A percentile compares a stretch with the other conserved stretches of the same genome.
phyloP scores from a whole-genome alignment of 2,329 filamentous ascomycete species.

The Ophiostoma himal-ulmi region DNA sequence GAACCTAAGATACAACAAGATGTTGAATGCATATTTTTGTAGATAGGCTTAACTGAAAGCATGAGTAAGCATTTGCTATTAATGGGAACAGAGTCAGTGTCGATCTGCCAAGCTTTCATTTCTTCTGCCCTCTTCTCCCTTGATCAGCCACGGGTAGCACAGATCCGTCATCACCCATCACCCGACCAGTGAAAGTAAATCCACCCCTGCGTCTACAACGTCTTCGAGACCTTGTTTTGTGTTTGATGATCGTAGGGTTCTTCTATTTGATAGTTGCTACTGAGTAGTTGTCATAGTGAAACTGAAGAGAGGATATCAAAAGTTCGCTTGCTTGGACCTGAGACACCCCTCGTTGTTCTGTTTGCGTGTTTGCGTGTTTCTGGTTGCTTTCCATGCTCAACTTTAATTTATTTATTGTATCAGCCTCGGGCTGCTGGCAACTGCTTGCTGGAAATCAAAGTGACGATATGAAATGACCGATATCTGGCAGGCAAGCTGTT shows the following conservation, averaged over 20 bases:
- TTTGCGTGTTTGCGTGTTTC: constrained; percentile 13
- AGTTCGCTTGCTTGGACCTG: not conserved
- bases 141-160: not conserved
- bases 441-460: no score
- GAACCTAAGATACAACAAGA: no score
- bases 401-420: not conserved
- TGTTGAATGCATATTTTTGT: not conserved
- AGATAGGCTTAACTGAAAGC: not conserved
- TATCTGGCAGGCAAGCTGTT: no score
- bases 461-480: not conserved
- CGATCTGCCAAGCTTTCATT: constrained; percentile 10
- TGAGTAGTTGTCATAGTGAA: not conserved
- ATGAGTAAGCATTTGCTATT: not conserved
- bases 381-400: not conserved
- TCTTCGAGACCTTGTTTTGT: not conserved
- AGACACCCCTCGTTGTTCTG: constrained; percentile 8
- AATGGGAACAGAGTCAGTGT: not conserved
- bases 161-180: constrained; percentile 1
- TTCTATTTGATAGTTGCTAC: not conserved
- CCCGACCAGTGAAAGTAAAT: not conserved
- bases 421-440: not conserved
- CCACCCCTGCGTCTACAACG: constrained; percentile 2
- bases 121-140: constrained; percentile 7
- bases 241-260: constrained; percentile 12
- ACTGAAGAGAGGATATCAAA: not conserved